Evolutionary conservation across 2,329 filamentous ascomycete genomes (phyloP).

Genomic region (Furcasterigmium furcatum): DNA sequence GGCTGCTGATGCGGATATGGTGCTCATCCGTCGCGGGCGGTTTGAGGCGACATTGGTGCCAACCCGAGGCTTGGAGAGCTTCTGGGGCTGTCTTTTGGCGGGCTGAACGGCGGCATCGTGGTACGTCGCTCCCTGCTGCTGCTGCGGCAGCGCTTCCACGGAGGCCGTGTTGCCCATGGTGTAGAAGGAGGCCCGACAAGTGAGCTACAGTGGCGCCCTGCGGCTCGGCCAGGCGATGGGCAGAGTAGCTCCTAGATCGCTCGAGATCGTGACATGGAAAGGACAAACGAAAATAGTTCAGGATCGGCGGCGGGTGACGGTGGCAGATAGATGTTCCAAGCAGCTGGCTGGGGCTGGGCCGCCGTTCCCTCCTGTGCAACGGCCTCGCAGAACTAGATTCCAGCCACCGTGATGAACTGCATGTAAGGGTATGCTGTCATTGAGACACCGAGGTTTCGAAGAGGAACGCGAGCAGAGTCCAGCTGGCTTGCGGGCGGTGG

Average conservation of each 20-base stretch:
- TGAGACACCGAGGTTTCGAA: too few relatives aligned
- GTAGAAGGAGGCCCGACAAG: slow-evolving; percentile 1
- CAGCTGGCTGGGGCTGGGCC: too few relatives aligned
- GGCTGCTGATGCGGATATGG: slow-evolving; percentile 23
- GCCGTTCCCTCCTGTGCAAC: too few relatives aligned
- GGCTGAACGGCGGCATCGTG: not conserved
- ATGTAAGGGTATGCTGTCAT: too few relatives aligned
- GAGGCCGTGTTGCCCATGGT: slow-evolving; percentile 51
- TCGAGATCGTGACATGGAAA: not conserved
- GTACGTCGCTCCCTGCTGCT: not conserved
- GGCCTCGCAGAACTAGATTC: too few relatives aligned
- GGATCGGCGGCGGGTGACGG: too few relatives aligned
- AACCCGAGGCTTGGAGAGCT: slow-evolving; percentile 48
- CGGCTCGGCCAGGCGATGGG: not conserved
- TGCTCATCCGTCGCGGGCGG: slow-evolving; percentile 19
- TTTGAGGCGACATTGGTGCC: slow-evolving; percentile 29
- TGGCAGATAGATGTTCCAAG: too few relatives aligned
- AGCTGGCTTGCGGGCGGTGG: too few relatives aligned
- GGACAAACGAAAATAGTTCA: too few relatives aligned
- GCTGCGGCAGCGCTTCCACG: slow-evolving; percentile 31
- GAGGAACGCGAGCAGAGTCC: too few relatives aligned
- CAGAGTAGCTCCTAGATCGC: not conserved
- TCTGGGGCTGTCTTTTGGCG: slow-evolving; percentile 36
- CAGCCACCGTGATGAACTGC: too few relatives aligned
- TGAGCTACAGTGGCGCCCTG: not conserved